phyloP scores from a whole-genome alignment of 2,329 filamentous ascomycete genomes.

The Boeremia exigua region DNA sequence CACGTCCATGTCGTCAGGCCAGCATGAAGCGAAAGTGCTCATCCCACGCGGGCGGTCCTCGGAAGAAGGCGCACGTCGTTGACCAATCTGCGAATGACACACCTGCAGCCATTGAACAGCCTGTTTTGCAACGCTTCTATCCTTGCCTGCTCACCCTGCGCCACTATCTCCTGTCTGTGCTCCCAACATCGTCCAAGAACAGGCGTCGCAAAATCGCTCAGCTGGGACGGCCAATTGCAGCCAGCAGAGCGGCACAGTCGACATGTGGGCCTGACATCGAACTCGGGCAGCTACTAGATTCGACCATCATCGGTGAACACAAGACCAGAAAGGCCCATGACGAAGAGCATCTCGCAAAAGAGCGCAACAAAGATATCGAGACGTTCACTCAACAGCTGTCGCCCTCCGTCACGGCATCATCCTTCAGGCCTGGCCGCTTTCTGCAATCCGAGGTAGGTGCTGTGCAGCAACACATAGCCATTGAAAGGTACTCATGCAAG shows the following conservation, averaged over 20 bases:
- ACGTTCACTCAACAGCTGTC: constrained; percentile 54
- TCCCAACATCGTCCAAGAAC: constrained; percentile 69
- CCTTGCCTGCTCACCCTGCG: constrained; percentile 69
- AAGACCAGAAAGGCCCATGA: constrained; percentile 49
- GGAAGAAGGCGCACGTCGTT: constrained; percentile 31
- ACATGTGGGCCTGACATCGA: constrained; percentile 47
- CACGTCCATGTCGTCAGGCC: constrained; percentile 5
- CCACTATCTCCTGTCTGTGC: constrained; percentile 69
- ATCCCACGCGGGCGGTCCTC: constrained; percentile 25
- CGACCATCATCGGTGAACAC: constrained; percentile 66
- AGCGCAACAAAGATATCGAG: constrained; percentile 49
- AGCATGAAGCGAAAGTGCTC: constrained; percentile 43
- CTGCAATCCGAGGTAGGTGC: constrained; percentile 54
- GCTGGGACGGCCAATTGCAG: constrained; percentile 26
- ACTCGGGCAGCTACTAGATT: constrained; percentile 69
- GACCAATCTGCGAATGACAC: constrained; percentile 45
- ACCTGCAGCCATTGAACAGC: constrained; percentile 56
- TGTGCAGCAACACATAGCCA: not conserved
- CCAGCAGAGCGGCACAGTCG: constrained; percentile 30
- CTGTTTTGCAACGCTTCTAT: constrained; percentile 74
- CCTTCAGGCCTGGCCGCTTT: constrained; percentile 40
- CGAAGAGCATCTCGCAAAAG: constrained; percentile 56
- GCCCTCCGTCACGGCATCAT: constrained; percentile 37
- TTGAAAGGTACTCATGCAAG: not conserved
- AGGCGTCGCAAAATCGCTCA: constrained; percentile 56